Base-by-base conservation (phyloP, 2,329 filamentous ascomycete species). In the Leptographium galeiforme region DNA sequence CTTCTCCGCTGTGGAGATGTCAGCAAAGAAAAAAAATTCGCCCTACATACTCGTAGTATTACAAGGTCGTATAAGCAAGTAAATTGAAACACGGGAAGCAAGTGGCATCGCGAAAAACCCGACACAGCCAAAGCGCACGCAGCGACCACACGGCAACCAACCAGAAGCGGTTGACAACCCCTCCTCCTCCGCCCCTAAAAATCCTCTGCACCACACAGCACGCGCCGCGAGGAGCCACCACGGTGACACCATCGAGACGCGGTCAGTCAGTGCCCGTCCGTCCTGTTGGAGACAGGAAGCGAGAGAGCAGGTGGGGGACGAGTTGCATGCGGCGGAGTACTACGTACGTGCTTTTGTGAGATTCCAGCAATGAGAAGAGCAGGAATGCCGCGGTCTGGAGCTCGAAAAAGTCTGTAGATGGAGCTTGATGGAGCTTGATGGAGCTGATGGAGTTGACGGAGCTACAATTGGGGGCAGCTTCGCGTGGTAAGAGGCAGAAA, bases 1-100 rank as follows among this genome's bases (percentile, higher is more conserved):
- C 12, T 36, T 36, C 34, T 36, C 34, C 34, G 34, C 34, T 36
- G 34, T 36, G 34, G 34, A 36, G 34, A 36, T 36, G 12, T 13
- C 8, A 36, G 16, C 14, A 43, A 25, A 38, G n/a, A 48, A 47
- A 48, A 48, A 38, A 34, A n/a, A 13, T 25, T 41, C 40, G 46
- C 41, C 39, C 49, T 30, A 16, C 43, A 32, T 32, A 25, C 25
- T 25, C 25, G 25, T 25, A 30, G 25, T 30, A 50, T 12, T 25
- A 50, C 48, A 40, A 16, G 13, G 48, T 34, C 25, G 48, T 19
- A 49, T 49, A 19, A 36, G 48, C 38, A 50, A 44, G 50, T 38
- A 34, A 25, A 45, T 54, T 55, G 53, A 56, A 55, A 53, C 55
- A 55, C 55, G 53, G 53, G 18, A 55, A 47, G 48, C 52, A 34